Evolutionary conservation across 73 alveolate species (phyloP).

Genomic region (Paramecium octaurelia): DNA sequence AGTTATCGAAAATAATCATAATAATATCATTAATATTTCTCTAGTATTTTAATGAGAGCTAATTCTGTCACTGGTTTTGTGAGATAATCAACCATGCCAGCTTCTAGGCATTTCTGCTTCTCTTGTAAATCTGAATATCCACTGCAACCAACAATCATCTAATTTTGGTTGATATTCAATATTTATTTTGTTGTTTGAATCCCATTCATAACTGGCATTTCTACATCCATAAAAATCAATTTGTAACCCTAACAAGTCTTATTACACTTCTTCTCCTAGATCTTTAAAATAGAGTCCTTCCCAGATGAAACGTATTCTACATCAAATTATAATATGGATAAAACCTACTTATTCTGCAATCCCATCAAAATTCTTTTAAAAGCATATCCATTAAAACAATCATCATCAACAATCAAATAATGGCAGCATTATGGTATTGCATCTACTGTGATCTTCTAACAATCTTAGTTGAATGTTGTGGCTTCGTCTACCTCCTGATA

Average conservation of each 20-base stretch:
- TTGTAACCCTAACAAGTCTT: not conserved
- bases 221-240: slow-evolving; percentile 54
- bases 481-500: not conserved
- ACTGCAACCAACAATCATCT: slow-evolving; percentile 48
- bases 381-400: not conserved
- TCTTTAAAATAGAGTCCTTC: not conserved
- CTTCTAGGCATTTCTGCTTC: not conserved
- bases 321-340: not conserved
- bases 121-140: slow-evolving; percentile 47
- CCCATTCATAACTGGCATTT: slow-evolving; percentile 57
- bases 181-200: slow-evolving; percentile 32
- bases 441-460: not conserved
- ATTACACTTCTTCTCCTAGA: not conserved
- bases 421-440: not conserved
- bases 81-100: slow-evolving; percentile 50
- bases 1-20: not conserved
- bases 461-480: not conserved
- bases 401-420: slow-evolving; percentile 39
- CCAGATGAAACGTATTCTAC: slow-evolving; percentile 21
- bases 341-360: not conserved
- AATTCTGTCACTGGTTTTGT: slow-evolving; percentile 1
- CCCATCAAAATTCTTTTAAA: not conserved
- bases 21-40: not conserved
- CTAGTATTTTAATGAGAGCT: not conserved
- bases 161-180: not conserved